Evolutionary conservation across 148 eudicot species (phyloP), one percentile per base, ranked within the genome.

Genomic region (Rhododendron simsii): DNA sequence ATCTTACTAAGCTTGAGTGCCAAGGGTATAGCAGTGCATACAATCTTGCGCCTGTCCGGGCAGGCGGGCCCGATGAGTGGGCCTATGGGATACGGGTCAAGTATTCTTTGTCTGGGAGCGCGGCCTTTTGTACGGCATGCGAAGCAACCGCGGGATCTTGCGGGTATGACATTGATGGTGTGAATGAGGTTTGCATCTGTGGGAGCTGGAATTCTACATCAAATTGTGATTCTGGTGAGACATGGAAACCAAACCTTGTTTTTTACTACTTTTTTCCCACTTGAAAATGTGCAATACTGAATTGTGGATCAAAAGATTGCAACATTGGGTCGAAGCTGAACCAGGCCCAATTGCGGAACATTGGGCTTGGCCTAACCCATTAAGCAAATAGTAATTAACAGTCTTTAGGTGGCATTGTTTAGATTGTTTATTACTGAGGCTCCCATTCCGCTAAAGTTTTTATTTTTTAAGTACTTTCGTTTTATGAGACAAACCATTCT

Each of bases 121-220:
- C 90, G 39, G 86, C 85, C 44, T 94, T 92, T 76, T 97, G 98
- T 84, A 85, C 90, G 45, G 91, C 98, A 65, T 97, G 99, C 15
- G 96, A 95, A 81, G 96, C 98, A 2, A 97, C 99, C 0, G 94
- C 98, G 50, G 99, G 99, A 83, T 90, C 93, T 51, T 96, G 99
- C 80, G 98, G 99, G 10, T 94, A 87, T 55, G 92, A 91, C 21
- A 80, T 90, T 80, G 91, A 88, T 88, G 92, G 87, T 0, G 84
- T 73, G 3, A 88, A 59, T 2, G 93, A 93, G 84, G 83, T 95
- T 82, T 97, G 99, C 86, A 84, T 97, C 86, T 97, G 99, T 89
- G 98, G 95, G 41, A 90, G 78, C 77, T 91, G 93, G 93, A 97
- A 97, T 88, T 95, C 98, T 65, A 95, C 99, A 26, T 86, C 95